These are phyloP conservation scores for Eucalyptus curtisii DNA, from an alignment of 345 rosid genomes.

Conservation along the genomic window DNA sequence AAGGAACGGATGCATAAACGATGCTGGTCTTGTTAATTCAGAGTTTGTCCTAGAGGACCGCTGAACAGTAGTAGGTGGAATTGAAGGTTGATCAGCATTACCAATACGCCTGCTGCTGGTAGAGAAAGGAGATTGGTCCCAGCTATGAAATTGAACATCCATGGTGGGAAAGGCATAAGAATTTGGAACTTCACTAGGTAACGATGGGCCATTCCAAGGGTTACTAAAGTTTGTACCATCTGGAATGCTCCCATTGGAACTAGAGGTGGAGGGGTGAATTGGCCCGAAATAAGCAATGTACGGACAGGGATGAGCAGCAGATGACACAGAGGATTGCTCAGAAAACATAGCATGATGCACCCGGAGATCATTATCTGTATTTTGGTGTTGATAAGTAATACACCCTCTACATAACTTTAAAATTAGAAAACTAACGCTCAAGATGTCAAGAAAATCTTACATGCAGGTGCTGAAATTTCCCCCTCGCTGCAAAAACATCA, in stretches of 20 bases:
- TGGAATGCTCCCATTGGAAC: slow-evolving; percentile 49
- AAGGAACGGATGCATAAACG: slow-evolving; percentile 65
- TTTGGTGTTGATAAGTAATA: neutral
- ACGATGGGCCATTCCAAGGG: slow-evolving; percentile 70
- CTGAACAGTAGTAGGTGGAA: slow-evolving; percentile 30
- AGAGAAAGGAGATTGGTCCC: slow-evolving; percentile 72
- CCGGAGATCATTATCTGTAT: slow-evolving; percentile 74
- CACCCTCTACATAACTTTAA: neutral
- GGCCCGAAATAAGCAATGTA: slow-evolving; percentile 87
- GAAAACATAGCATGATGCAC: slow-evolving; percentile 61
- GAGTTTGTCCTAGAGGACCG: slow-evolving; percentile 52
- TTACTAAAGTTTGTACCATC: slow-evolving; percentile 60
- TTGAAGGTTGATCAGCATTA: slow-evolving; percentile 46
- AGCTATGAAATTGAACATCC: slow-evolving; percentile 64
- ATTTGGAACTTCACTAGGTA: slow-evolving; percentile 57
- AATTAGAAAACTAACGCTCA: neutral
- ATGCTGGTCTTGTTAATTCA: slow-evolving; percentile 61
- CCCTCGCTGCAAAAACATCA: slow-evolving; percentile 48
- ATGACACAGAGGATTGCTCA: slow-evolving; percentile 59
- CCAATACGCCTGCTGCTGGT: slow-evolving; percentile 42
- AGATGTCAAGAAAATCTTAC: slow-evolving; percentile 38
- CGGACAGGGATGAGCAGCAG: slow-evolving; percentile 83
- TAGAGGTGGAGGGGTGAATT: slow-evolving; percentile 67
- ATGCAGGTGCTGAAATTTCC: slow-evolving; percentile 64
- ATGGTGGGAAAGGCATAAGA: slow-evolving; percentile 64